Evolutionary conservation across 2,329 filamentous ascomycete species (phyloP).

Genomic region (Diaporthe destruens): DNA sequence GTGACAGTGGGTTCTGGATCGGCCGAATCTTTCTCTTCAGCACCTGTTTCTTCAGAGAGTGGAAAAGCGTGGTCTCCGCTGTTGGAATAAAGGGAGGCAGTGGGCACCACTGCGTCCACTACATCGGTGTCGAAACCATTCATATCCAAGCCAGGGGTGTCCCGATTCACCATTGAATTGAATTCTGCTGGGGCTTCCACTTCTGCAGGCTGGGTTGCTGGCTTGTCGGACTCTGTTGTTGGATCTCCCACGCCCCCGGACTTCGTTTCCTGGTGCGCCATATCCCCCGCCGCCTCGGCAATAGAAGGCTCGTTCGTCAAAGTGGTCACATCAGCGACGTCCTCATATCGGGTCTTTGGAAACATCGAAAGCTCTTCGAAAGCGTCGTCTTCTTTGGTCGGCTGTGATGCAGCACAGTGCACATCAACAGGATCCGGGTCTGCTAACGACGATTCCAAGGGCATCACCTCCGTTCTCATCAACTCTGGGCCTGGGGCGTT

Average conservation of each 20-base stretch:
- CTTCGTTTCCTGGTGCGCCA: not conserved
- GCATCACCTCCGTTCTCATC: not conserved
- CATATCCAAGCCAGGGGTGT: constrained; percentile 1
- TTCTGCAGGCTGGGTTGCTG: not conserved
- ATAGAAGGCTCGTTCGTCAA: not conserved
- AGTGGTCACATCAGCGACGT: not conserved
- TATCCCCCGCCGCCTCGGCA: not conserved
- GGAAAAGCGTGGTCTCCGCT: not conserved
- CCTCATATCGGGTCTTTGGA: not conserved
- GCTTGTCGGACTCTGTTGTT: not conserved
- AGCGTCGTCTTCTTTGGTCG: not conserved
- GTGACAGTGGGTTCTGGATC: not conserved
- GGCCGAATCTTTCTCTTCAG: not conserved
- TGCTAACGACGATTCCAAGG: not conserved
- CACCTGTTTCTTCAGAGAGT: not conserved
- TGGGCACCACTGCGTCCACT: not conserved
- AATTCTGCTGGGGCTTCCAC: not conserved
- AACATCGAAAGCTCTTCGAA: not conserved
- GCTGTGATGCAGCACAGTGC: not conserved
- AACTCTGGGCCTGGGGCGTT: not conserved
- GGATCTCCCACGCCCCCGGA: not conserved
- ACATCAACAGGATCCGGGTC: not conserved
- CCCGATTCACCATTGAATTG: not conserved
- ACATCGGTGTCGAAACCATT: not conserved
- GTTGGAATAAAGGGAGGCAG: not conserved